Conservation (phyloP, 352 stramenopile genomes). For the Achlya hypogyna region DNA sequence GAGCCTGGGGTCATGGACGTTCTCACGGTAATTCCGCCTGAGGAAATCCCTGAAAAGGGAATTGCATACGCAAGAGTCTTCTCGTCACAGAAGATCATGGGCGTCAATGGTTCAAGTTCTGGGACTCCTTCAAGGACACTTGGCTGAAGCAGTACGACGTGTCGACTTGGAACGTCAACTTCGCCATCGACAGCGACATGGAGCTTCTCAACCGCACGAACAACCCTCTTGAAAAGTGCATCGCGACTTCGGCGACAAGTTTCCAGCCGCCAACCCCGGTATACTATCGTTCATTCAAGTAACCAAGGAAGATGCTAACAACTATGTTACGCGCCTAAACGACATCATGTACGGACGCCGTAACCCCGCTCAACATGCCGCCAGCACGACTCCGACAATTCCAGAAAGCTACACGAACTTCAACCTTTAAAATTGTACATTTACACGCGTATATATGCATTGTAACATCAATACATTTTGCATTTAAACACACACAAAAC, state of each 20-base stretch:
- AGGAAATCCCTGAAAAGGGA: not conserved
- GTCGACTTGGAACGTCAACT: constrained; percentile 23
- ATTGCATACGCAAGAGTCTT: not conserved
- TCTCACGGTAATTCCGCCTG: not conserved
- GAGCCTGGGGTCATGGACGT: not conserved
- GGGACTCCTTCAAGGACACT: constrained; percentile 18
- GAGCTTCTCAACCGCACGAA: constrained; percentile 20
- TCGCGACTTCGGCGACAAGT: constrained; percentile 4
- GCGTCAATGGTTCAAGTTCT: constrained; percentile 11
- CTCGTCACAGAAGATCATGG: not conserved
- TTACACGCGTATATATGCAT: no score
- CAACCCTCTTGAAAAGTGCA: constrained; percentile 22
- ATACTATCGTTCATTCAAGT: no score
- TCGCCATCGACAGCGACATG: not conserved
- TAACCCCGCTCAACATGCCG: no score
- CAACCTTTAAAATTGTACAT: no score
- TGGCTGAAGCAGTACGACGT: constrained; percentile 21
- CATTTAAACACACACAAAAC: no score
- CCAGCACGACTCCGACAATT: no score
- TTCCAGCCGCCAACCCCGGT: no score
- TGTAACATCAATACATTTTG: no score
- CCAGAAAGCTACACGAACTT: no score
- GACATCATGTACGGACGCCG: no score
- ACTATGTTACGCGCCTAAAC: no score
- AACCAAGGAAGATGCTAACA: no score